Base-by-base conservation (phyloP, 2,329 filamentous ascomycete species). In the Arthroderma uncinatum region DNA sequence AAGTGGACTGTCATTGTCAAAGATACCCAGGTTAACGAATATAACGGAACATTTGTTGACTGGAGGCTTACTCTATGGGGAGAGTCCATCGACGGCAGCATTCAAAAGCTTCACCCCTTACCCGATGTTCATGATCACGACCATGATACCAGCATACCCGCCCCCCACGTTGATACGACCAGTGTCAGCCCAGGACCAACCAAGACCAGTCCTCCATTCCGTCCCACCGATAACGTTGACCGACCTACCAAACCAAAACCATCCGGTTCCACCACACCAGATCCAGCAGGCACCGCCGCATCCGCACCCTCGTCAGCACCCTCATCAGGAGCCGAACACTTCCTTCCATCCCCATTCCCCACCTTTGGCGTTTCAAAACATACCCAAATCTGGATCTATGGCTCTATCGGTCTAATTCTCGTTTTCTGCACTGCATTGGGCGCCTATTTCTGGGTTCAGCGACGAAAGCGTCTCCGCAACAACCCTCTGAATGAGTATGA, bases 21-120 rank as follows among this genome's bases (percentile, higher is more conserved):
- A 65, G 93, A 98, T 68, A 86, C 86, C 19, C 76, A 82, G 16
- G 79, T 85, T 59, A 96, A 98, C 68, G 79, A 86, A 4, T 76
- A 86, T 70, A 82, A 76, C 4, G 93, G 93, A 62, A 84, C 77
- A 8, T 94, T 97, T 65, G 79, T 84, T 50, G 92, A 98, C 73
- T 98, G 91, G 89, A 87, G 88, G 65, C 78, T 98, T 58, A 94
- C 92, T 69, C 80, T 98, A 2, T 98, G 90, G 89, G 93, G 93
- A 60, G 91, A 96, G 71, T 79, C 81, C 59, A 87, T 89, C 63
- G 88, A 97, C 67, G 79, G 82, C 36, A 76, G 79, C 53, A 87
- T 87, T 68, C 85, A 91, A 55, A 79, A 74, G 6, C 77, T 86
- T 3, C 81, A 94, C 14, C 92, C 93, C 6, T 81, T 96, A 76